Conservation (phyloP, 768 basidiomycete species). For the Xanthoconium stramineum region DNA sequence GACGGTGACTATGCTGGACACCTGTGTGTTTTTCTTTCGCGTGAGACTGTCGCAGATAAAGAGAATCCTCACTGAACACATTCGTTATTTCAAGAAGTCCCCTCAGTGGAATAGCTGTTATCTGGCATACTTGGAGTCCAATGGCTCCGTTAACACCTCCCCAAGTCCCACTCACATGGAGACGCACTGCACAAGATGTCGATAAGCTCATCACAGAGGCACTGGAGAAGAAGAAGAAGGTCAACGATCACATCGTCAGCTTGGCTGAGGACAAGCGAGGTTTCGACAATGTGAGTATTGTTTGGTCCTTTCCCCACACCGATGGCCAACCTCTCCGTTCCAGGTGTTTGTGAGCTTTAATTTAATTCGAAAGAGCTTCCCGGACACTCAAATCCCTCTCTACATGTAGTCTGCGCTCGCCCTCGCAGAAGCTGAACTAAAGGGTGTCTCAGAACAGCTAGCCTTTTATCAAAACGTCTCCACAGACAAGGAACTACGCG, state of each 20-base stretch:
- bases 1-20: no score
- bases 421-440: slow-evolving; percentile 53
- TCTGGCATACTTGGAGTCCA: neutral
- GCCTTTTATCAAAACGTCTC: slow-evolving; percentile 82
- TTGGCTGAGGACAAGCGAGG: slow-evolving; percentile 54
- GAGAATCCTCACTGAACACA: no score
- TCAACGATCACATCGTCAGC: slow-evolving; percentile 58
- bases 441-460: slow-evolving; percentile 52
- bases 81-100: no score
- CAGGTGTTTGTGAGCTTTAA: slow-evolving; percentile 69
- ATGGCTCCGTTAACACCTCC: slow-evolving; percentile 59
- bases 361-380: neutral
- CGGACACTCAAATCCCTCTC: slow-evolving; percentile 14
- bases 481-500: slow-evolving; percentile 64
- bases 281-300: slow-evolving; percentile 58
- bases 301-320: neutral
- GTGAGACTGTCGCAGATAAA: no score
- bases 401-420: slow-evolving; percentile 52
- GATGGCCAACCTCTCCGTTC: neutral
- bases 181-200: slow-evolving; percentile 62
- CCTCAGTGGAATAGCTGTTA: neutral
- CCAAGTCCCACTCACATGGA: slow-evolving; percentile 64
- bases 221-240: slow-evolving; percentile 52
- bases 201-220: slow-evolving; percentile 51
- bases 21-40: no score